Evolutionary conservation across 2,329 filamentous ascomycete species (phyloP).

Genomic region (Elsinoe batatas): DNA sequence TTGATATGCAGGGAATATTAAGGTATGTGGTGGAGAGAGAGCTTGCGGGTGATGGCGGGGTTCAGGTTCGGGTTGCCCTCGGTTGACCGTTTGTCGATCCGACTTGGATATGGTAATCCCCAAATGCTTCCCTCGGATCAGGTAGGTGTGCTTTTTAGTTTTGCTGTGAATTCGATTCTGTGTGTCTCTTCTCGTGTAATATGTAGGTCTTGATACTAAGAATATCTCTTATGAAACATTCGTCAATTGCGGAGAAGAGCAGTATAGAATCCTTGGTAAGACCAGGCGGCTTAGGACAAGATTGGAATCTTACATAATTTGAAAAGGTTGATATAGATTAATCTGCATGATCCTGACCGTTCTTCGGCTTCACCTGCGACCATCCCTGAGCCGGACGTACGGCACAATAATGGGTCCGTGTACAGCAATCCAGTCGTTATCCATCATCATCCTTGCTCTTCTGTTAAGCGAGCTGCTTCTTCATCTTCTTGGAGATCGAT

Average conservation of each 20-base stretch:
- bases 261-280: not conserved
- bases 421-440: not conserved
- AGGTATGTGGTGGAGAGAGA: not conserved
- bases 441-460: not conserved
- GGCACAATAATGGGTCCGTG: not conserved
- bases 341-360: not conserved
- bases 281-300: not conserved
- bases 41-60: too few relatives aligned
- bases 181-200: too few relatives aligned
- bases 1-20: not conserved
- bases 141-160: not conserved
- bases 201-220: not conserved
- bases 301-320: not conserved
- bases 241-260: not conserved
- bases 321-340: not conserved
- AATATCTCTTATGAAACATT: not conserved
- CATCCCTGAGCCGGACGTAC: not conserved
- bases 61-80: not conserved
- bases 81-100: not conserved
- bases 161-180: too few relatives aligned
- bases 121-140: not conserved
- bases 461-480: conserved; percentile 1
- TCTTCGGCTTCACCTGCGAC: conserved; percentile 1
- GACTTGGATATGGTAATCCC: not conserved
- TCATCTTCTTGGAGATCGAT: not conserved